Base-by-base conservation (phyloP, 75 land plant genomes). In the Cunninghamia lanceolata region DNA sequence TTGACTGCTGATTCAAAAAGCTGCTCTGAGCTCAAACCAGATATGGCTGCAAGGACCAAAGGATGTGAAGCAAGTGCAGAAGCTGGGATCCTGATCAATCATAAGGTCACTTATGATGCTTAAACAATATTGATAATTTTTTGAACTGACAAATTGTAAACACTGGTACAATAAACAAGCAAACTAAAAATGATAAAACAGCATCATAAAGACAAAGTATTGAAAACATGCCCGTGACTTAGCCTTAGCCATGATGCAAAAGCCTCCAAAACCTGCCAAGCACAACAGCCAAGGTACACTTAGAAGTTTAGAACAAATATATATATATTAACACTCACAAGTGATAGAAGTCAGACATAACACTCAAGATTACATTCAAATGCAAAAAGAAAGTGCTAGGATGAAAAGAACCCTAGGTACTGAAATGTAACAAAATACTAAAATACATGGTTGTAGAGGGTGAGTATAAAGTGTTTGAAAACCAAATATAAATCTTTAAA, bases 181-280 rank as follows among this genome's bases (percentile, higher is more conserved):
- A 19, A 77, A 35, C 38, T 45, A 81, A 46, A 85, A 78, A 82
- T n/a, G 47, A 13, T 39, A 35, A 42, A 42, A 42, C 25, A 68
- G 88, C 87, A 86, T 50, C 56, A 21, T 19, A 79, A 79, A 42
- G 39, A 28, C 47, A 21, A 46, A 56, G 63, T 81, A 54, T 15
- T 43, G 38, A 56, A 71, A 78, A 85, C 87, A 68, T 93, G 95
- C 99, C 96, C 96, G 86, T 91, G 91, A 84, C 93, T 88, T 10
- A 96, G 86, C 38, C 98, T 94, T 88, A 98, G 91, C 99, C 99
- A 98, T 78, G 99, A 94, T 84, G 98, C 94, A 92, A 98, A 96
- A 74, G 96, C 99, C 84, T 93, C 94, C 32, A 98, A 88, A 46
- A 95, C 92, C 99, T 98, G 94, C 85, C 63, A 77, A n/a, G 15